Percentiles rank a stretch among this genome's conserved stretches.
phyloP scores from a whole-genome alignment of 176 grass and related monocot genomes.

The Themeda triandra region DNA sequence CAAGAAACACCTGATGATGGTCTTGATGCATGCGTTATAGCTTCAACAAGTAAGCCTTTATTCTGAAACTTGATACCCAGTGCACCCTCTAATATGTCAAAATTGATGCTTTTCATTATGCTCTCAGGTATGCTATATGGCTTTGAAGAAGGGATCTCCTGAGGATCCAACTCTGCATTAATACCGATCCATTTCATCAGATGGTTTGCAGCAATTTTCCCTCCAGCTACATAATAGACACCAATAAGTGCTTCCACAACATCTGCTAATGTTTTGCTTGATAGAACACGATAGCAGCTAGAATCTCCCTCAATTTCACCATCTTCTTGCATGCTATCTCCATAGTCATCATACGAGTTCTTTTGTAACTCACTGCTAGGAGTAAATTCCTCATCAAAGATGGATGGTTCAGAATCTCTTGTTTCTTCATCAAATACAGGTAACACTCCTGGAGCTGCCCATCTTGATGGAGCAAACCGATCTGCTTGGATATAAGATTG shows the following conservation, averaged over 20 bases:
- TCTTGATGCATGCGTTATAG: slow-evolving; percentile 92
- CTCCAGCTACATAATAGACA: slow-evolving; percentile 90
- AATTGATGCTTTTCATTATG: slow-evolving; percentile 76
- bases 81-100: slow-evolving; percentile 75
- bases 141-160: slow-evolving; percentile 66
- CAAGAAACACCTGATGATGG: slow-evolving; percentile 96
- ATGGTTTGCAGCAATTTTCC: slow-evolving; percentile 93
- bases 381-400: slow-evolving; percentile 58
- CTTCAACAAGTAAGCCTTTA: slow-evolving; percentile 84
- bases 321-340: slow-evolving; percentile 75
- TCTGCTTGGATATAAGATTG: slow-evolving; percentile 99
- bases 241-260: slow-evolving; percentile 97
- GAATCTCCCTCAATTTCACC: slow-evolving; percentile 97
- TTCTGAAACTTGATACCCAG: slow-evolving; percentile 67
- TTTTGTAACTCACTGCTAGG: slow-evolving; percentile 33
- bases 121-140: slow-evolving; percentile 89
- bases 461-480: slow-evolving; percentile 95
- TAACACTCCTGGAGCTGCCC: slow-evolving; percentile 93
- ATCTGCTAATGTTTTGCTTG: slow-evolving; percentile 97
- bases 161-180: slow-evolving; percentile 74
- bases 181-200: slow-evolving; percentile 98
- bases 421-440: slow-evolving; percentile 97
- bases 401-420: slow-evolving; percentile 59
- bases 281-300: slow-evolving; percentile 91
- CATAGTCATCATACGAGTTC: slow-evolving; percentile 52